These are phyloP conservation scores for Brassica rapa DNA, from an alignment of 345 rosid species.

Conservation along the genomic window DNA sequence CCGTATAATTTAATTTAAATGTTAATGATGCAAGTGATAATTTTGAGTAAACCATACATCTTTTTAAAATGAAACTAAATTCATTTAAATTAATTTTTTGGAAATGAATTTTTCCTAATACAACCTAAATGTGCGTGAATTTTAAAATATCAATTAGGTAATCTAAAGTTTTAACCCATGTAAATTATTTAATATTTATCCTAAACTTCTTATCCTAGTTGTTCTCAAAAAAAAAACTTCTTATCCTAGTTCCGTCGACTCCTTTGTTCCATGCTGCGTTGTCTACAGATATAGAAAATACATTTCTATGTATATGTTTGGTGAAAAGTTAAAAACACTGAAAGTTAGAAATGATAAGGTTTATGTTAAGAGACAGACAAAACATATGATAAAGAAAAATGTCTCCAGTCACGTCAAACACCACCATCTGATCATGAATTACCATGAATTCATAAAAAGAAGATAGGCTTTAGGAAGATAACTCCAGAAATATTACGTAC, in stretches of 20 bases:
- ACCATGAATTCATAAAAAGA: neutral
- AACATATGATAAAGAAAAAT: slow-evolving; percentile 28
- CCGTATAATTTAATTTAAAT: neutral
- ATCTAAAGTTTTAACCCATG: neutral
- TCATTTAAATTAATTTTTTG: no score
- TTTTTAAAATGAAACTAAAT: no score
- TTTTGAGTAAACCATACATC: neutral
- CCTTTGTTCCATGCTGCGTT: neutral
- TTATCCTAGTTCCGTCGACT: neutral
- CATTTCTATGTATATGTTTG: neutral
- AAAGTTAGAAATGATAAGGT: slow-evolving; percentile 25
- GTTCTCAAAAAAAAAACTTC: no score
- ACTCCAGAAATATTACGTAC: slow-evolving; percentile 1
- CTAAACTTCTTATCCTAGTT: neutral
- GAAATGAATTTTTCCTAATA: neutral
- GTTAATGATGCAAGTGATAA: neutral
- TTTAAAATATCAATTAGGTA: no score
- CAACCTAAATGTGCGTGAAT: neutral
- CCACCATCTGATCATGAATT: slow-evolving; percentile 19
- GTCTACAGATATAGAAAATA: neutral
- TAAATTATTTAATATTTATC: neutral
- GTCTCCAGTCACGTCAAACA: slow-evolving; percentile 36
- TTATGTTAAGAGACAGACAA: slow-evolving; percentile 17
- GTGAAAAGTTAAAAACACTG: slow-evolving; percentile 34
- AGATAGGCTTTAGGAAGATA: slow-evolving; percentile 11